Base-by-base conservation (phyloP, 768 basidiomycete species). In the Lactarius akahatsu region DNA sequence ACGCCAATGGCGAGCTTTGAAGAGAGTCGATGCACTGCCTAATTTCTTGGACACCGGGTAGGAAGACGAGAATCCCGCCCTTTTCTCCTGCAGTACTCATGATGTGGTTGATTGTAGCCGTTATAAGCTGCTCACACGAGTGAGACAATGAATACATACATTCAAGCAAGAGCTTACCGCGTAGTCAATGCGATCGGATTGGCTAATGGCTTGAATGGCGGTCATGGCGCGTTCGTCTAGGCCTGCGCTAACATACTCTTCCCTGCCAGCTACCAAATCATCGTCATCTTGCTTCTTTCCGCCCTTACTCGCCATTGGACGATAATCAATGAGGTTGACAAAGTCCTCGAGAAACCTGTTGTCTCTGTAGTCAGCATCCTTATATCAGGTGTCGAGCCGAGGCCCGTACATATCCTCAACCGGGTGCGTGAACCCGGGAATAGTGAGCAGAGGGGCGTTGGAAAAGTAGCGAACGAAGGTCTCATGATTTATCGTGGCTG, bases 401-500 rank as follows among this genome's bases (percentile, higher is more conserved):
- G 55, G 16, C 23, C 77, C 85, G 62, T 58, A 89, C 91, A 81
- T 80, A 73, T 96, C 92, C 41, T 80, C 80, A 4, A 96, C 89
- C 3, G 91, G 92, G 73, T 91, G 80, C 1, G 90, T 84, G 70
- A 86, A 85, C 1, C 96, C 96, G 3, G 94, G 92, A 32, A 98
- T 97, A 32, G 82, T 83, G 61, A 97, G 78, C 57, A 92, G 80
- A 1, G 96, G 94, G 3, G 94, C 93, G 26, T 84, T 81, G 59
- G 85, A 75, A 73, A 96, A 97, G 75, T 98, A 98, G 63, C 84
- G 81, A 57, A 88, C 79, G 71, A 94, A 95, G n/a, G 81, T 85
- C 68, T 91, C 82, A 66, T 94, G 92, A 72, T 97, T 96, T 76
- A 96, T 96, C 0, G 96, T 98, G 5, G 96, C 96, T 38, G 91